Base-by-base conservation (phyloP, 805 yeast genomes). In the Kluyveromyces starmeri region DNA sequence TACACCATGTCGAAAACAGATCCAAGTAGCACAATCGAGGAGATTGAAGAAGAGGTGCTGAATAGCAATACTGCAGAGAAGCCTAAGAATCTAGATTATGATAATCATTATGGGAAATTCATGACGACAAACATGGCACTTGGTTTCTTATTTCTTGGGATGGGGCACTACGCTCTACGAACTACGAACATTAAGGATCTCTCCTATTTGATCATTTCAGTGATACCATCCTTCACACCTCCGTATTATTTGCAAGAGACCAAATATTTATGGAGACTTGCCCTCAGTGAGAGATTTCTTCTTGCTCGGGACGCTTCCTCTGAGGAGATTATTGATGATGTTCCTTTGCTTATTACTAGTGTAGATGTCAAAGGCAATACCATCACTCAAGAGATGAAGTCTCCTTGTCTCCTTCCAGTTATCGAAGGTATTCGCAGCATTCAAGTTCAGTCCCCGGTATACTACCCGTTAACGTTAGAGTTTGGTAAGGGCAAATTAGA, bases 71-170 rank as follows among this genome's bases (percentile, higher is more conserved):
- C 12, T 27, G 20, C 28, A 13, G 34, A 32, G 6, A 14, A 21
- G 20, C 32, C 31, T n/a, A 34, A 37, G 12, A 32, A 37, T 18
- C 32, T 27, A 10, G 55, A 34, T 26, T 36, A 46, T 10, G 57
- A 55, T 27, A 51, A 45, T n/a, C 57, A 58, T 4, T 85, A 72
- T 53, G 92, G 95, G 0, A 73, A 75, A 39, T 83, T 73, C 48
- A 74, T 82, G 75, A 83, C 88, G 0, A 65, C 78, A 2, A 84
- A 83, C 47, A 70, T 83, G 64, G 83, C 94, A 0, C 58, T 92
- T 24, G 99, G 99, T 2, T 75, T 89, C 46, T 62, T 89, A 35
- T 88, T 89, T 51, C 55, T 92, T 23, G 96, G 96, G 0, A 92
- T 95, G 2, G 96, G 97, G 0, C 96, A 85, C 53, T 85, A 75